phyloP scores from a whole-genome alignment of 2,329 filamentous ascomycete genomes.

The Ophiocordyceps sinensis region DNA sequence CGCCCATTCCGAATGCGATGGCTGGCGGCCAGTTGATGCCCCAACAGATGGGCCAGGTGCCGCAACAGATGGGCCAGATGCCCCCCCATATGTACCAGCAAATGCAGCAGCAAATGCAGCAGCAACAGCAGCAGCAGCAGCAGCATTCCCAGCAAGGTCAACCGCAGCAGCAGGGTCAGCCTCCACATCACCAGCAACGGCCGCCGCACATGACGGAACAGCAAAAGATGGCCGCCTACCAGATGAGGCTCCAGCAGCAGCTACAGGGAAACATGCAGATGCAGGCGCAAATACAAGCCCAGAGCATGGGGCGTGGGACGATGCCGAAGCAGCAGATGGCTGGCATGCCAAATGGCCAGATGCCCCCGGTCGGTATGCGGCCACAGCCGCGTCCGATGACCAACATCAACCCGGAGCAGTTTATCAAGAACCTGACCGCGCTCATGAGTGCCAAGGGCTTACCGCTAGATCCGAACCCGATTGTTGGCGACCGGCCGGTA shows the following conservation, averaged over 20 bases:
- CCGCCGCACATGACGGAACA: constrained; percentile 38
- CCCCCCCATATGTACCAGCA: constrained; percentile 25
- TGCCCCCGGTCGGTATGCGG: constrained; percentile 33
- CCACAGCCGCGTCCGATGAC: constrained; percentile 31
- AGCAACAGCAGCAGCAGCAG: constrained; percentile 28
- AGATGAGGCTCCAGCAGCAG: constrained; percentile 72
- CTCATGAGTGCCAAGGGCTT: constrained; percentile 65
- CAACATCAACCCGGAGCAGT: constrained; percentile 46
- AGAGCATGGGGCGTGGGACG: constrained; percentile 31
- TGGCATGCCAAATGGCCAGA: constrained; percentile 40
- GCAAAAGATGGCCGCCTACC: constrained; percentile 62
- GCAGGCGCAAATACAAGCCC: constrained; percentile 35
- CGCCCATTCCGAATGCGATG: constrained; percentile 39
- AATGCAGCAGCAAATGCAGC: constrained; percentile 29
- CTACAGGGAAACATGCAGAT: constrained; percentile 42
- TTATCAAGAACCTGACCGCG: constrained; percentile 60
- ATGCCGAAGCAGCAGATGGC: constrained; percentile 37
- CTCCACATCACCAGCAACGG: constrained; percentile 27
- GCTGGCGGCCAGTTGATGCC: constrained; percentile 37
- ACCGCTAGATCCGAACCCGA: constrained; percentile 60
- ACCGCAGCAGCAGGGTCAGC: constrained; percentile 22
- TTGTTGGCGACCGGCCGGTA: constrained; percentile 58
- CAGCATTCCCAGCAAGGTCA: constrained; percentile 38
- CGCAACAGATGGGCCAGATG: constrained; percentile 33
- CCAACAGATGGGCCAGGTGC: constrained; percentile 34